Base-by-base conservation (phyloP, 2,329 filamentous ascomycete species). In the Alternaria triticimaculans region DNA sequence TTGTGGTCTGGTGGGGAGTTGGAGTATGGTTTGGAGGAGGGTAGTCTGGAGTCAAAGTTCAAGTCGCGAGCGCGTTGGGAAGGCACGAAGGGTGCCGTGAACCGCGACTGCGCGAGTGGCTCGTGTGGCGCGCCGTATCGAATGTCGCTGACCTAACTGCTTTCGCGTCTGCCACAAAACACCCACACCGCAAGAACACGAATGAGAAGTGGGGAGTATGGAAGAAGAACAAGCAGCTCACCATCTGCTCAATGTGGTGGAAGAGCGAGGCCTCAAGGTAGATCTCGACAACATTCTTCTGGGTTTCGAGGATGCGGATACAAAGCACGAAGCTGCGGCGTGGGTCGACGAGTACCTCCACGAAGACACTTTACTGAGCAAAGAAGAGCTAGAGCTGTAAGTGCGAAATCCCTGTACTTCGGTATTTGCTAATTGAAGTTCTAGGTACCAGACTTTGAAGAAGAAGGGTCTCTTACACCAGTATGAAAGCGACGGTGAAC, bases 301-400 rank as follows among this genome's bases (percentile, higher is more conserved):
- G 71, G 82, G 83, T 7, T 86, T 86, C 60, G 78, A 83, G 48
- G 77, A 80, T 54, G 74, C 76, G 5, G 73, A 80, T 30, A 85
- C 80, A 12, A 80, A 78, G 61, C 71, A 74, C 18, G 76, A 81
- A 43, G 79, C 81, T 46, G 75, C 76, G 9, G 71, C 73, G 56
- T 87, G 84, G 83, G 81, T 85, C 12, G 73, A 82, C 9, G 80
- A 84, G 60, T 84, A 84, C 72, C 72, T 86, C 26, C 74, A 80
- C n/a, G 71, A 80, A 20, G 72, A 80, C 6, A 85, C 82, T 0
- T 71, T 87, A 10, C 73, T 87, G 55, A 85, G 80, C 15, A 81
- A 80, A 59, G 84, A 86, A 46, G 85, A 87, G 64, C 68, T 83
- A 33, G 78, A 82, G 30, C 76, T 85, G 83, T 85, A 75, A 44